Evolutionary conservation across 257 asterid species (phyloP), one percentile per base, ranked within the genome.

Genomic region (Solanum bulbocastanum): DNA sequence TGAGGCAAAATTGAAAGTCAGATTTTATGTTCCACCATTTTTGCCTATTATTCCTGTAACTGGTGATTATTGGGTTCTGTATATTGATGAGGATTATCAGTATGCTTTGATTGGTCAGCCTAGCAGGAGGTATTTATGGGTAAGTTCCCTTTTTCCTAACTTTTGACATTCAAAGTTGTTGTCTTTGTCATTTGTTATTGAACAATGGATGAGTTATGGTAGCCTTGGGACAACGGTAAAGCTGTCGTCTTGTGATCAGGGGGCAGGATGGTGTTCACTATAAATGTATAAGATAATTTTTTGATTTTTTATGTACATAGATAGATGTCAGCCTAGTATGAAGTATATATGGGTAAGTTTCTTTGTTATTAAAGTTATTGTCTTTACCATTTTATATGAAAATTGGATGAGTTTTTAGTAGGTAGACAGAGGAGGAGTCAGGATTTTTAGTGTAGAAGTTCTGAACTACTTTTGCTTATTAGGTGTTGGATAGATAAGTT

Each of bases 71-170:
- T 91, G 93, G 93, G 90, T 90, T 89, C 42, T 90, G 86, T 44
- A 18, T 40, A 49, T 90, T 87, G 93, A 90, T 85, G 16, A 32
- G 3, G 90, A 88, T 22, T 91, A 91, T 81, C 87, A 86, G 65
- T 84, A 83, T 87, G 93, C 90, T 68, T 76, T 97, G 88, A 65
- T 97, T 89, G 99, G 99, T 33, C 94, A 95, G 90, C 98, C 98
- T 40, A 15, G 88, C 32, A 91, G 95, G 93, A 93, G 2, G 3
- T 95, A 90, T 89, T 91, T 97, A 22, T 96, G 98, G 99, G 99
- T 97, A 94, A 83, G 93, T 86, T 37, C 71, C 69, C 3, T 66
- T 4, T 30, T 27, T 23, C 15, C 15, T n/a, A 27, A 18, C 37
- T 27, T 73, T 36, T 73, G n/a, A 35, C 39, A 35, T 35, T 73